Percentiles rank a stretch among this genome's conserved stretches.
Conservation (phyloP, 169 alveolate genomes). For the Babesia bigemina region DNA sequence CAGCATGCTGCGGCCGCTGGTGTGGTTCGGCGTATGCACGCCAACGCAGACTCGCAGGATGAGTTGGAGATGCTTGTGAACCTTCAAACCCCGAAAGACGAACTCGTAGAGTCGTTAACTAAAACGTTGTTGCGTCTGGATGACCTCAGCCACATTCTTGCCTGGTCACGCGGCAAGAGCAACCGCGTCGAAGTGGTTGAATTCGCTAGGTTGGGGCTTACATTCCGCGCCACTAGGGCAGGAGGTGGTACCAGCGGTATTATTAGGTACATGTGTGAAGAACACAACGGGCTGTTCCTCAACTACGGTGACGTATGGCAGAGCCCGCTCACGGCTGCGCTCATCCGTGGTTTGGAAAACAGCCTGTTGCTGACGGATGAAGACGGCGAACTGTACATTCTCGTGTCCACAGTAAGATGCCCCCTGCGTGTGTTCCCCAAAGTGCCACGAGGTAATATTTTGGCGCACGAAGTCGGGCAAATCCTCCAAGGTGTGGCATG, state of each 20-base stretch:
- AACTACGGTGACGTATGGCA: conserved; percentile 65
- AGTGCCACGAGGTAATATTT: conserved; percentile 21
- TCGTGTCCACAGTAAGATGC: conserved; percentile 58
- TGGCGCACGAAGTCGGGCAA: conserved; percentile 30
- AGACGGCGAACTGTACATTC: conserved; percentile 59
- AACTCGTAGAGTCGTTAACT: conserved; percentile 21
- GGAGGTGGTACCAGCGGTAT: conserved; percentile 21
- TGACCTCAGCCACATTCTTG: conserved; percentile 64
- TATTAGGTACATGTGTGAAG: conserved; percentile 64
- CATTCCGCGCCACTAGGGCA: conserved; percentile 46
- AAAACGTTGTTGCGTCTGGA: conserved; percentile 58
- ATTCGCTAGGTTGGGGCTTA: conserved; percentile 58
- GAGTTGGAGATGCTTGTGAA: conserved; percentile 40
- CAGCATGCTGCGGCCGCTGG: conserved; percentile 45
- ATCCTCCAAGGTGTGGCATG: conserved; percentile 55
- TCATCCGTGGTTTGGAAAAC: conserved; percentile 67
- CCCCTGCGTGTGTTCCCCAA: conserved; percentile 65
- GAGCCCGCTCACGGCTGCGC: conserved; percentile 61
- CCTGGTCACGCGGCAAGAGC: conserved; percentile 47
- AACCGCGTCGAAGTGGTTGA: conserved; percentile 48
- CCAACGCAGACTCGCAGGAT: conserved; percentile 1
- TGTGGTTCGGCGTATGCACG: conserved; percentile 17
- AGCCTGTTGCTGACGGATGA: conserved; percentile 56
- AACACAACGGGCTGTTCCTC: conserved; percentile 63
- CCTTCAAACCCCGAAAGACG: conserved; percentile 53